Evolutionary conservation across 192 early-diverging fungal genomes (phyloP).

Genomic region (Paraglomus brasilianum): DNA sequence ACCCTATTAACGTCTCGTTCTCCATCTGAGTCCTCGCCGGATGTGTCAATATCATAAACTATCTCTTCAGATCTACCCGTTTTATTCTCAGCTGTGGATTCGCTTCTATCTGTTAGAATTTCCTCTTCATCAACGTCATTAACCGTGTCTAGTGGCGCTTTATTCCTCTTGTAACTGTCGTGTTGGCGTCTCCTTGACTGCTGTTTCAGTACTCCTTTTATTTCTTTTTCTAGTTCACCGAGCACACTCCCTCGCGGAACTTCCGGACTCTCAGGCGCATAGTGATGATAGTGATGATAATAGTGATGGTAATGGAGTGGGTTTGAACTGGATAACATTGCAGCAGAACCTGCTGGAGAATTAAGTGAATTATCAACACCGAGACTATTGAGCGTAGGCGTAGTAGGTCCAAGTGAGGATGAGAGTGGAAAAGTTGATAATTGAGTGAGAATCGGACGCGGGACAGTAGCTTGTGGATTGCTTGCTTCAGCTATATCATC

Average conservation of each 20-base stretch:
- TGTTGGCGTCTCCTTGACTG: not conserved
- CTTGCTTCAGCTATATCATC: constrained; percentile 6
- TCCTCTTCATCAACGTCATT: constrained; percentile 11
- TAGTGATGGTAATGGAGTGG: constrained; percentile 29
- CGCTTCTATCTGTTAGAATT: not conserved
- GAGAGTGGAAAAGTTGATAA: constrained; percentile 14
- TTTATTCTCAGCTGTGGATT: constrained; percentile 10
- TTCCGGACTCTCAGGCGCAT: constrained; percentile 14
- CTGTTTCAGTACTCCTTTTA: constrained; percentile 17
- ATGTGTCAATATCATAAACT: not conserved
- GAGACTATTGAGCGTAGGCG: constrained; percentile 27
- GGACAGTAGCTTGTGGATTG: not conserved
- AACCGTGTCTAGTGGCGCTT: constrained; percentile 3
- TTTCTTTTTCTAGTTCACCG: constrained; percentile 29
- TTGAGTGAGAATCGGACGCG: constrained; percentile 14
- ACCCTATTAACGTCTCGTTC: constrained; percentile 16
- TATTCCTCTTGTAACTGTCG: constrained; percentile 1
- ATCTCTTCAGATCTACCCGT: not conserved
- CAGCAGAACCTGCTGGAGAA: constrained; percentile 25
- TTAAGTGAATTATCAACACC: constrained; percentile 23
- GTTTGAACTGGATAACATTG: constrained; percentile 30
- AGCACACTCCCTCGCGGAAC: constrained; percentile 27
- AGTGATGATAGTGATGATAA: constrained; percentile 32
- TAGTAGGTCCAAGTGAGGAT: constrained; percentile 22
- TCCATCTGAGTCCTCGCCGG: constrained; percentile 2